phyloP scores from a whole-genome alignment of 2,329 filamentous ascomycete genomes.

The Fusarium sp. region DNA sequence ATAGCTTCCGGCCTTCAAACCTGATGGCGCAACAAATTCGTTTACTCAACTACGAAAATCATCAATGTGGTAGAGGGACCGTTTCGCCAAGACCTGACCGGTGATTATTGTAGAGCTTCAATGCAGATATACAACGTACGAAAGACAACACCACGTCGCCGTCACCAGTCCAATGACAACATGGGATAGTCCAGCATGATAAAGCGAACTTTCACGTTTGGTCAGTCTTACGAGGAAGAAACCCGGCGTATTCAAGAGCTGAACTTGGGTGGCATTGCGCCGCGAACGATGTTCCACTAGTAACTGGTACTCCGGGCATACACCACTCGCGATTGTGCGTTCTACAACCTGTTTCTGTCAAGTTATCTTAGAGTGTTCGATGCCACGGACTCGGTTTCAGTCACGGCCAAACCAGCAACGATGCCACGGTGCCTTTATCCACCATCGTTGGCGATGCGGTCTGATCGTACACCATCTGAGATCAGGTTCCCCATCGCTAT shows the following conservation, averaged over 20 bases:
- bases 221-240: neutral
- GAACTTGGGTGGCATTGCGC: constrained; percentile 10
- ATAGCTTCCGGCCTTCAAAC: constrained; percentile 15
- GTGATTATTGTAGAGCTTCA: constrained; percentile 5
- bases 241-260: neutral
- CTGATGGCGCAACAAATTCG: constrained; percentile 27
- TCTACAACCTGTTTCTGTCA: neutral
- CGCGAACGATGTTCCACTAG: constrained; percentile 25
- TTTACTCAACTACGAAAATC: neutral
- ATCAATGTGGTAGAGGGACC: constrained; percentile 14
- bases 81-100: constrained; percentile 21
- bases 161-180: constrained; percentile 6
- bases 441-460: constrained; percentile 2
- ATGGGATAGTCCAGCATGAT: neutral
- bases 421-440: constrained; percentile 1
- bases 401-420: neutral
- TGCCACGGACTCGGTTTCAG: constrained; percentile 26
- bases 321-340: constrained; percentile 4
- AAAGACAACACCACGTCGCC: constrained; percentile 3
- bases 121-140: constrained; percentile 3
- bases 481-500: constrained; percentile 9
- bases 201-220: neutral
- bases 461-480: constrained; percentile 18
- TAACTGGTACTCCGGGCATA: constrained; percentile 7
- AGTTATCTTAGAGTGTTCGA: neutral